Evolutionary conservation across 2,329 filamentous ascomycete genomes (phyloP).

Genomic region (Exserohilum rostratum): DNA sequence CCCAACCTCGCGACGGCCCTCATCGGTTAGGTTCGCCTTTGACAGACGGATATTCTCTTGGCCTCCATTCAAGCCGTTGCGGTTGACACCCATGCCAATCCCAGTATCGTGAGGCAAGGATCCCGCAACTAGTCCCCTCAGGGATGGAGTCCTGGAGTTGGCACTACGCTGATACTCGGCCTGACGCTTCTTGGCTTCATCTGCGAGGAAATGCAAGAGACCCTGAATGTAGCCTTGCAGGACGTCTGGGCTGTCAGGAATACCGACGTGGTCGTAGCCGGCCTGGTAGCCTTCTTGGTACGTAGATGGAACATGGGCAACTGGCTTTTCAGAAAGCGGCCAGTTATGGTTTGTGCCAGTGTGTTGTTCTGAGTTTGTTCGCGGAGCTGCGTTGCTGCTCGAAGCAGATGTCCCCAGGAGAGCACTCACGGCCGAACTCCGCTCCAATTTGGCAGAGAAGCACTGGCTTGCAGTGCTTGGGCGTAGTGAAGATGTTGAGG

Average conservation of each 20-base stretch:
- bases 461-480: slow-evolving; percentile 15
- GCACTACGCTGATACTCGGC: slow-evolving; percentile 15
- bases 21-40: slow-evolving; percentile 14
- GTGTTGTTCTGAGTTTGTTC: slow-evolving; percentile 23
- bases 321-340: slow-evolving; percentile 27
- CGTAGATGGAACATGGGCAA: slow-evolving; percentile 36
- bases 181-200: slow-evolving; percentile 31
- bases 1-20: slow-evolving; percentile 19
- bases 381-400: slow-evolving; percentile 17
- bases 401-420: slow-evolving; percentile 15
- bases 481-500: slow-evolving; percentile 24
- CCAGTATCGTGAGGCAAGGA: slow-evolving; percentile 39
- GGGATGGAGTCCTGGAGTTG: slow-evolving; percentile 30
- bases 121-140: slow-evolving; percentile 33
- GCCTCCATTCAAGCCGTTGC: slow-evolving; percentile 14
- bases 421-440: slow-evolving; percentile 6
- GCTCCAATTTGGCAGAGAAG: slow-evolving; percentile 9
- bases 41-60: slow-evolving; percentile 37
- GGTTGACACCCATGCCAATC: slow-evolving; percentile 34
- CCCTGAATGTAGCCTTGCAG: slow-evolving; percentile 44
- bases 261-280: slow-evolving; percentile 43
- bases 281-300: slow-evolving; percentile 49
- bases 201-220: slow-evolving; percentile 36
- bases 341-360: slow-evolving; percentile 31
- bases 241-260: slow-evolving; percentile 41